phyloP scores from a whole-genome alignment of 768 basidiomycete genomes.

The Tephrocybe sp. region DNA sequence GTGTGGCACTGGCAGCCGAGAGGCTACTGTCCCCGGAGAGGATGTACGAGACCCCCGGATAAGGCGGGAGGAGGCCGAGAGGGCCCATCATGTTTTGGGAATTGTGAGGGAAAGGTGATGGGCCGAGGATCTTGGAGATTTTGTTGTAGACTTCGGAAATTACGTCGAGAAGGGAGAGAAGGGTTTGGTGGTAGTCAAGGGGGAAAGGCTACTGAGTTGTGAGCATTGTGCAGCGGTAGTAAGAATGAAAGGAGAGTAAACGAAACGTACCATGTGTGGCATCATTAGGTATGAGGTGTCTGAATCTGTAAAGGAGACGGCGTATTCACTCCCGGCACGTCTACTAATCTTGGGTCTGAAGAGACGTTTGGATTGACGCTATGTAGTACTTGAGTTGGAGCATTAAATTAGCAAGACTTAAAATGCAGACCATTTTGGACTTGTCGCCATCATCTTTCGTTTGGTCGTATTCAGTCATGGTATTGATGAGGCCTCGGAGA shows the following conservation, averaged over 20 bases:
- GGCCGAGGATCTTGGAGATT: conserved; percentile 78
- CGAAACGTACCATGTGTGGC: conserved; percentile 65
- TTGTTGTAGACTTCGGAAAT: conserved; percentile 89
- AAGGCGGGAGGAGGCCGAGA: conserved; percentile 69
- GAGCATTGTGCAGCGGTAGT: neutral
- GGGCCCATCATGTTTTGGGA: conserved; percentile 76
- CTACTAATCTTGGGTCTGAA: conserved; percentile 60
- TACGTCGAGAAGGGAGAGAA: conserved; percentile 85
- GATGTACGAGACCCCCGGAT: conserved; percentile 81
- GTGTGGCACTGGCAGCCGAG: conserved; percentile 8
- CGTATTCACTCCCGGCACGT: conserved; percentile 56
- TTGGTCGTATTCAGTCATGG: conserved; percentile 75
- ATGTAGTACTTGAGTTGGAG: neutral
- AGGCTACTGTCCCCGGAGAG: conserved; percentile 46
- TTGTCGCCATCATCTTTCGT: conserved; percentile 71
- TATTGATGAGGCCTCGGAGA: conserved; percentile 68
- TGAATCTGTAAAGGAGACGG: conserved; percentile 55
- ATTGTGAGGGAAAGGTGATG: conserved; percentile 68
- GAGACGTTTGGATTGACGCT: conserved; percentile 45
- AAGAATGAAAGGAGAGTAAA: too few species aligned
- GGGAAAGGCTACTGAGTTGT: conserved; percentile 68
- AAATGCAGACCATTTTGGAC: conserved; percentile 61
- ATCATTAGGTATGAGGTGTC: conserved; percentile 70
- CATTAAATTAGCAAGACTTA: conserved; percentile 3
- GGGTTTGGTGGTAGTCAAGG: conserved; percentile 85